Conservation (phyloP, 805 yeast species). For the Ogataea pini region DNA sequence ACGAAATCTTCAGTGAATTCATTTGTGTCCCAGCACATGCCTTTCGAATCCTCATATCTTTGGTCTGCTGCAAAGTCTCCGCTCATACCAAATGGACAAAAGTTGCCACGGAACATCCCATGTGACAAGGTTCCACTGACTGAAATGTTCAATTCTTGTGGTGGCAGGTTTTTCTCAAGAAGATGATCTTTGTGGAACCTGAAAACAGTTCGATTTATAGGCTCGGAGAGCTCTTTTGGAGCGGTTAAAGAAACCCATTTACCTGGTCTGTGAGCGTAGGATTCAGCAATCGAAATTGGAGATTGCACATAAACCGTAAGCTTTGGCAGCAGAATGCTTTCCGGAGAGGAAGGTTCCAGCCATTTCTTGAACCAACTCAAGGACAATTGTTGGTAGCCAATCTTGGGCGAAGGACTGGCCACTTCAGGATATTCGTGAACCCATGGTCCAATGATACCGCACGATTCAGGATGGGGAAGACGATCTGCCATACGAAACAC, state of each 20-base stretch:
- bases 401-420: conserved; percentile 44
- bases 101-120: conserved; percentile 45
- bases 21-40: conserved; percentile 37
- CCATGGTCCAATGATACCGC: conserved; percentile 46
- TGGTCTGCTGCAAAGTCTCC: conserved; percentile 49
- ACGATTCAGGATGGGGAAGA: conserved; percentile 34
- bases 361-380: conserved; percentile 41
- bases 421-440: conserved; percentile 49
- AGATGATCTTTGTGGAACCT: conserved; percentile 9
- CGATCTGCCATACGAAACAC: conserved; percentile 43
- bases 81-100: conserved; percentile 44
- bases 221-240: conserved; percentile 7
- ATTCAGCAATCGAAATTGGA: conserved; percentile 37
- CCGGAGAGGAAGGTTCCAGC: conserved; percentile 30
- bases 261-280: conserved; percentile 40
- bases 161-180: not conserved
- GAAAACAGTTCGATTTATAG: conserved; percentile 17
- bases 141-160: conserved; percentile 1
- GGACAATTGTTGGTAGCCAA: conserved; percentile 43
- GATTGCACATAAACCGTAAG: conserved; percentile 42
- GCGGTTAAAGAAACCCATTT: conserved; percentile 37
- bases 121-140: conserved; percentile 30
- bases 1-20: conserved; percentile 26
- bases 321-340: conserved; percentile 32
- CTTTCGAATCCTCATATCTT: conserved; percentile 40